Conservation (phyloP, 2,329 filamentous ascomycete genomes). For the Fusarium coffeatum region DNA sequence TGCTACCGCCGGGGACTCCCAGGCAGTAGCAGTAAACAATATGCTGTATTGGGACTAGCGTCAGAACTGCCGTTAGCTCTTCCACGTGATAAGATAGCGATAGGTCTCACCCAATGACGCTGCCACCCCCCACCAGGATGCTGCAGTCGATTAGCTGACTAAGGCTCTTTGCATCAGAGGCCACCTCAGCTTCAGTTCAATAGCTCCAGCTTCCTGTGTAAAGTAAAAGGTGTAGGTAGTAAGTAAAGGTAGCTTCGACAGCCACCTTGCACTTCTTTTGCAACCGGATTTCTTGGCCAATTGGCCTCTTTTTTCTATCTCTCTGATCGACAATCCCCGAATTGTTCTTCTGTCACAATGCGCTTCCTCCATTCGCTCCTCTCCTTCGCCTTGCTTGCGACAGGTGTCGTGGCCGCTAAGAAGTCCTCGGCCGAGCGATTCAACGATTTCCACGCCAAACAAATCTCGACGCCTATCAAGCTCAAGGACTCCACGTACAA, state of each 20-base stretch:
- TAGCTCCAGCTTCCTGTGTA: conserved; percentile 35
- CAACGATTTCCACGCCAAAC: conserved; percentile 74
- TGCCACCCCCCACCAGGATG: background rate
- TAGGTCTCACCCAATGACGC: conserved; percentile 11
- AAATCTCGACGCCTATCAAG: conserved; percentile 75
- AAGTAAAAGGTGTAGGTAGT: conserved; percentile 8
- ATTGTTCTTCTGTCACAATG: conserved; percentile 64
- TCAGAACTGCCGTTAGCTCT: background rate
- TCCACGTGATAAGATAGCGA: conserved; percentile 26
- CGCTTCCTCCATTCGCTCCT: conserved; percentile 73
- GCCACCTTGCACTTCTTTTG: conserved; percentile 9
- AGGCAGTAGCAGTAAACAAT: conserved; percentile 46
- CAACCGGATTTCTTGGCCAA: conserved; percentile 32
- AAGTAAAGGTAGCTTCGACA: conserved; percentile 28
- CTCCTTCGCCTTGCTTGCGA: conserved; percentile 70
- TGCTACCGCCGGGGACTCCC: conserved; percentile 25
- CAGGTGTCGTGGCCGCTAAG: conserved; percentile 71
- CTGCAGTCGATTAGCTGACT: conserved; percentile 33
- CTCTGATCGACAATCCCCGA: background rate
- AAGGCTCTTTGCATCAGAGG: conserved; percentile 45
- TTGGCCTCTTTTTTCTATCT: conserved; percentile 32
- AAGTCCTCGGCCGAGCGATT: conserved; percentile 75
- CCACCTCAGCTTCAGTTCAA: conserved; percentile 51
- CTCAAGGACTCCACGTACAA: conserved; percentile 81
- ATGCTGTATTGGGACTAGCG: conserved; percentile 46